Evolutionary conservation across 768 basidiomycete species (phyloP).

Genomic region (Pisolithus sp.): DNA sequence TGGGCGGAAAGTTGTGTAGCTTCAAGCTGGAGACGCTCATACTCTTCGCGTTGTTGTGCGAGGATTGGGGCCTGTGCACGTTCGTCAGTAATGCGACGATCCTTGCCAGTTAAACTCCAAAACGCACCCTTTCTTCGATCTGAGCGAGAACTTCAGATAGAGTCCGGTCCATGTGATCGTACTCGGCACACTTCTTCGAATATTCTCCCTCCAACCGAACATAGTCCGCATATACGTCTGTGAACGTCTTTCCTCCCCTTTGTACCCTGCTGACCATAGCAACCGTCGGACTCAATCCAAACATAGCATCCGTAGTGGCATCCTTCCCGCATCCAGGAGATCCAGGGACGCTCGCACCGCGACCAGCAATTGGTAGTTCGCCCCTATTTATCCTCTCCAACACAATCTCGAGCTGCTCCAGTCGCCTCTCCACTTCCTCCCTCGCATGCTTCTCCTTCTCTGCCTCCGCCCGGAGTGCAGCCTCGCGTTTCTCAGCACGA

Average conservation of each 20-base stretch:
- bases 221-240: constrained; percentile 90
- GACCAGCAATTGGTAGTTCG: constrained; percentile 55
- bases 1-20: constrained; percentile 76
- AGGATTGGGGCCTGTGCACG: constrained; percentile 76
- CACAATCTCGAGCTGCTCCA: constrained; percentile 69
- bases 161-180: constrained; percentile 77
- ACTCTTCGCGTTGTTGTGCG: constrained; percentile 84
- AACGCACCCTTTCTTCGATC: constrained; percentile 76
- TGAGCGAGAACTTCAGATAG: constrained; percentile 77
- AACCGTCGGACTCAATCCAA: constrained; percentile 81
- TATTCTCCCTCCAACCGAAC: constrained; percentile 81
- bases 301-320: constrained; percentile 45
- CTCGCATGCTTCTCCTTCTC: constrained; percentile 64
- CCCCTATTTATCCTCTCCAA: constrained; percentile 65
- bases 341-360: constrained; percentile 30
- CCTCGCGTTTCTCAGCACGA: constrained; percentile 62
- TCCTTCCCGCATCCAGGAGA: constrained; percentile 42
- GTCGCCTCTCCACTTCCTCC: constrained; percentile 63
- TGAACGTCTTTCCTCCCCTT: constrained; percentile 82
- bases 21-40: constrained; percentile 76
- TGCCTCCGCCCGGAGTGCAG: constrained; percentile 58
- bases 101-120: background rate
- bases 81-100: background rate
- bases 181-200: constrained; percentile 72
- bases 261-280: constrained; percentile 79